These are phyloP conservation scores for Saccharomyces pastorianus DNA, from an alignment of 1,139 yeast species.

Conservation along the genomic window DNA sequence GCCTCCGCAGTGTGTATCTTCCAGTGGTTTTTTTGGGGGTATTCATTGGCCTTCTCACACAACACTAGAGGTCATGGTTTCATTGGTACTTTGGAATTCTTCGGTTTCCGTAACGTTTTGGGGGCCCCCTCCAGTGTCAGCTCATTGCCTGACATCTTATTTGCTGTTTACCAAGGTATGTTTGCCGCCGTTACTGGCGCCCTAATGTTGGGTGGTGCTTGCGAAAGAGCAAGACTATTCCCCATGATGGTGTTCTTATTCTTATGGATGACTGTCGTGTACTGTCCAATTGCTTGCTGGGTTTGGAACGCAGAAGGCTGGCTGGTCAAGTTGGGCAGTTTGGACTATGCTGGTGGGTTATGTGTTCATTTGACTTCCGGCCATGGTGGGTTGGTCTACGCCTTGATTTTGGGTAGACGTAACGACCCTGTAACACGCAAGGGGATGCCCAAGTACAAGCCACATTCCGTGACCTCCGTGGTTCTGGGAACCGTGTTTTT, in stretches of 20 bases:
- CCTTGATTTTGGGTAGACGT: constrained; percentile 85
- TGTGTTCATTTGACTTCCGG: constrained; percentile 96
- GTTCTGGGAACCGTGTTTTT: constrained; percentile 91
- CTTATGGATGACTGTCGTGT: constrained; percentile 91
- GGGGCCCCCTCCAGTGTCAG: constrained; percentile 69
- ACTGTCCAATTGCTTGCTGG: constrained; percentile 96
- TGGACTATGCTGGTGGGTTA: constrained; percentile 97
- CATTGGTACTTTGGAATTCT: constrained; percentile 73
- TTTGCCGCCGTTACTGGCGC: constrained; percentile 88
- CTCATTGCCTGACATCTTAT: constrained; percentile 75
- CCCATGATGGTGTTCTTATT: constrained; percentile 94
- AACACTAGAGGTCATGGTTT: constrained; percentile 52
- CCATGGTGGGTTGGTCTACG: constrained; percentile 88
- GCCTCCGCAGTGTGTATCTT: constrained; percentile 71
- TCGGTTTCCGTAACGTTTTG: constrained; percentile 68
- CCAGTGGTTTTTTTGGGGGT: constrained; percentile 99
- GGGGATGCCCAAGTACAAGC: constrained; percentile 78
- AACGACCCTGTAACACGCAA: constrained; percentile 66
- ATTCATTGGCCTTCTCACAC: constrained; percentile 76
- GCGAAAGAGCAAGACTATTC: constrained; percentile 92
- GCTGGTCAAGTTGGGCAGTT: constrained; percentile 71
- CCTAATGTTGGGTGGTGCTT: constrained; percentile 93
- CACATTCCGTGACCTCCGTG: constrained; percentile 81
- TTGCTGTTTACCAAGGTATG: constrained; percentile 91
- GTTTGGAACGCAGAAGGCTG: constrained; percentile 93